A percentile compares a stretch with the other conserved stretches of the same genome.
These are phyloP conservation scores for Saksenaea oblongispora DNA, from an alignment of 371 early-diverging fungal genomes.

Conservation along the genomic window DNA sequence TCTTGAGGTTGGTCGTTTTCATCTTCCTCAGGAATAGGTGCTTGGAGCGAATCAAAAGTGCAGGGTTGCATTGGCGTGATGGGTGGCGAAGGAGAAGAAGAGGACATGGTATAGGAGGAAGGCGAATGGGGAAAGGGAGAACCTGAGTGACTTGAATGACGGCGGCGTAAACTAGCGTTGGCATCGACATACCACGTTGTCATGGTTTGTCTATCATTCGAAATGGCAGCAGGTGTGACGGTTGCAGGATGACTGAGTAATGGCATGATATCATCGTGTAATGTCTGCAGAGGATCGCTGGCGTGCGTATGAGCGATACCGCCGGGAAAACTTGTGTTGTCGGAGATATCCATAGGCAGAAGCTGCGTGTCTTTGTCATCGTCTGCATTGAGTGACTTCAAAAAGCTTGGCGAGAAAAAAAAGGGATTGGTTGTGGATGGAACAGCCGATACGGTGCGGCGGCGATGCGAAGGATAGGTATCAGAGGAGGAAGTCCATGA, in stretches of 20 bases:
- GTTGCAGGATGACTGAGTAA: conserved; percentile 7
- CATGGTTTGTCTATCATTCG: not conserved
- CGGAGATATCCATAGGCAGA: not conserved
- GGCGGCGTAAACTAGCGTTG: not conserved
- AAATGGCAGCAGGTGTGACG: conserved; percentile 28
- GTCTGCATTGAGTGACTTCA: conserved; percentile 51
- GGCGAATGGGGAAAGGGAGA: conserved; percentile 30
- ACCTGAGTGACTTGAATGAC: not conserved
- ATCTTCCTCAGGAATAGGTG: conserved; percentile 55
- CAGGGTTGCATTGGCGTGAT: conserved; percentile 28
- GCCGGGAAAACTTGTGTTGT: conserved; percentile 5
- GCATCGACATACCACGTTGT: not conserved
- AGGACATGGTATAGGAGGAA: conserved; percentile 24
- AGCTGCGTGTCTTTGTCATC: not conserved
- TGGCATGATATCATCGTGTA: conserved; percentile 17
- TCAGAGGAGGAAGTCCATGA: conserved; percentile 21
- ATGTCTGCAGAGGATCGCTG: not conserved
- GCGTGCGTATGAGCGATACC: not conserved
- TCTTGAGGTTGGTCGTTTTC: conserved; percentile 25
- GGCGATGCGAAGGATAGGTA: conserved; percentile 16
- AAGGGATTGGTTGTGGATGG: conserved; percentile 53
- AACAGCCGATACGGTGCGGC: conserved; percentile 13
- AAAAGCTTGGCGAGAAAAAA: conserved; percentile 66
- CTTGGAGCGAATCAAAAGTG: conserved; percentile 12
- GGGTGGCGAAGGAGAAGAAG: conserved; percentile 45